A percentile compares a stretch with the other conserved stretches of the same genome.
phyloP scores from a whole-genome alignment of 2,329 filamentous ascomycete genomes.

The Zymoseptoria tritici region DNA sequence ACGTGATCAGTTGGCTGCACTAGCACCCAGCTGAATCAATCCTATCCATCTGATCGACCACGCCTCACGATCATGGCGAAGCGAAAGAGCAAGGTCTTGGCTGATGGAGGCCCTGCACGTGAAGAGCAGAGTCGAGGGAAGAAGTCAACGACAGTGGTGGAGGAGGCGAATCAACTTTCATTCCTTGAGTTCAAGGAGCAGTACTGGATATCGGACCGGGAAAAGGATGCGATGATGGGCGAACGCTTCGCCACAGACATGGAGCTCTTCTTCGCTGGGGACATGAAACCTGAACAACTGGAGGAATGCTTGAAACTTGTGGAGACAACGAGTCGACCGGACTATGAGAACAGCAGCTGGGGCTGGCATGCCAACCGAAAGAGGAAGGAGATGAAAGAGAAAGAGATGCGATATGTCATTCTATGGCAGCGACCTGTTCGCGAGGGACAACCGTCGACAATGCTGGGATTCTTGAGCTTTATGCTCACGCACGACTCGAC shows the following conservation, averaged over 20 bases:
- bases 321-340: slow-evolving; percentile 53
- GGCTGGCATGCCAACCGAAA: slow-evolving; percentile 61
- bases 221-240: neutral
- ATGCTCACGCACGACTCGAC: slow-evolving; percentile 62
- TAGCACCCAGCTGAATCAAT: neutral
- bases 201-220: slow-evolving; percentile 2
- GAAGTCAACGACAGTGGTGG: slow-evolving; percentile 4
- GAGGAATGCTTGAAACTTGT: slow-evolving; percentile 50
- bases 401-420: slow-evolving; percentile 61
- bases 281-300: slow-evolving; percentile 21
- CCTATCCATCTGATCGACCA: neutral
- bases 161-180: slow-evolving; percentile 11
- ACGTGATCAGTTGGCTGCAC: too few relatives aligned
- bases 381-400: slow-evolving; percentile 58
- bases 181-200: slow-evolving; percentile 6
- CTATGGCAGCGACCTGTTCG: slow-evolving; percentile 29
- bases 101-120: neutral
- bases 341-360: slow-evolving; percentile 55
- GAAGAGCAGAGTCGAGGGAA: neutral
- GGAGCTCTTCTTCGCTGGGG: neutral
- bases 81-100: neutral
- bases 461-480: slow-evolving; percentile 49
- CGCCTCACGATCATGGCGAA: neutral
- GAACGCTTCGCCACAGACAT: neutral
- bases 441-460: neutral